Percentiles rank a stretch among this genome's conserved stretches.
Evolutionary conservation across 768 basidiomycete genomes (phyloP).

Genomic region (Suillus discolor): DNA sequence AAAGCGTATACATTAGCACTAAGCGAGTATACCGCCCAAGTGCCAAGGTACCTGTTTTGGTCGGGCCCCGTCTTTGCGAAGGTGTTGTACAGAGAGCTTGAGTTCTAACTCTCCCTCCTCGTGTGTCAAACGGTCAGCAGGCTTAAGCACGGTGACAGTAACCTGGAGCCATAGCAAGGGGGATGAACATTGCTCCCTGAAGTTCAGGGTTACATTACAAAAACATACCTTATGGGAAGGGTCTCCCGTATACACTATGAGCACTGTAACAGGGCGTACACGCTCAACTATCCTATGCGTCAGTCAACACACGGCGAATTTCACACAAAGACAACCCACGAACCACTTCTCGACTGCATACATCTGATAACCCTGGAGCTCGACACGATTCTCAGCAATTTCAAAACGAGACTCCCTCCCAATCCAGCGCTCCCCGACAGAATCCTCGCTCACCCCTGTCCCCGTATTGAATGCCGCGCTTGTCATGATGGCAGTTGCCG

Average conservation of each 20-base stretch:
- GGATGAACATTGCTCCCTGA: constrained; percentile 19
- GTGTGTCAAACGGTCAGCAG: constrained; percentile 41
- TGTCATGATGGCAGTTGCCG: constrained; percentile 24
- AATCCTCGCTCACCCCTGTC: constrained; percentile 15
- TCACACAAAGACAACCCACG: constrained; percentile 2
- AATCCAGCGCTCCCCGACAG: constrained; percentile 44
- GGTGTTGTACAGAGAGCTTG: constrained; percentile 59
- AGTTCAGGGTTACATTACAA: not conserved
- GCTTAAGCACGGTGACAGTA: constrained; percentile 57
- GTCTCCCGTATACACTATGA: constrained; percentile 80
- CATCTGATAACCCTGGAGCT: constrained; percentile 67
- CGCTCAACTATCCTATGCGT: constrained; percentile 65
- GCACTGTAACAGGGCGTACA: constrained; percentile 55
- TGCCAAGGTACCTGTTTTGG: constrained; percentile 55
- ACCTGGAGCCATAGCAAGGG: constrained; percentile 43
- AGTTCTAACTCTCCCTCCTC: constrained; percentile 55
- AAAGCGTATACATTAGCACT: constrained; percentile 12
- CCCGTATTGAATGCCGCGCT: constrained; percentile 15
- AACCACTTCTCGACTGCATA: constrained; percentile 87
- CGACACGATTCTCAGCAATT: constrained; percentile 47
- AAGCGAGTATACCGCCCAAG: not conserved
- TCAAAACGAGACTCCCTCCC: constrained; percentile 49
- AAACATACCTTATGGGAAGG: constrained; percentile 59
- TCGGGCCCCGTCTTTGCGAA: constrained; percentile 73
- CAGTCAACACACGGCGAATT: not conserved